These are phyloP conservation scores for Ascocoryne sarcoides DNA, from an alignment of 2,329 filamentous ascomycete species.

Conservation along the genomic window DNA sequence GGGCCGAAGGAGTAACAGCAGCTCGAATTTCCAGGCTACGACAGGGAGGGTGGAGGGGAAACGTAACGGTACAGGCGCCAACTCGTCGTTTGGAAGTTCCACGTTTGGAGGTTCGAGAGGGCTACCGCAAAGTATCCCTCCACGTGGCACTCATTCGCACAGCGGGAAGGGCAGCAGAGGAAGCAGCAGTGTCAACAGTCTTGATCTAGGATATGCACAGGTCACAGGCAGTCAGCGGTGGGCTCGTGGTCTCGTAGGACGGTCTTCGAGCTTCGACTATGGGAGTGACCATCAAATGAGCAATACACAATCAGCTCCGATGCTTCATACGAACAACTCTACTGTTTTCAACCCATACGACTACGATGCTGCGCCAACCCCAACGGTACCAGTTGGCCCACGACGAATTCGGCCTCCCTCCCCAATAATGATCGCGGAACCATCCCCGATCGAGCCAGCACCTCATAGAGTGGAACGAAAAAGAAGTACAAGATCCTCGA, in stretches of 20 bases:
- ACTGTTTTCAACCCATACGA: constrained; percentile 33
- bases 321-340: constrained; percentile 23
- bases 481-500: constrained; percentile 50
- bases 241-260: constrained; percentile 31
- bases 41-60: constrained; percentile 56
- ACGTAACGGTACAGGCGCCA: constrained; percentile 32
- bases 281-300: constrained; percentile 35
- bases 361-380: constrained; percentile 77
- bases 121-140: constrained; percentile 29
- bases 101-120: constrained; percentile 28
- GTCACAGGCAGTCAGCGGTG: constrained; percentile 50
- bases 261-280: constrained; percentile 46
- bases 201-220: constrained; percentile 54
- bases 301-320: constrained; percentile 22
- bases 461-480: constrained; percentile 41
- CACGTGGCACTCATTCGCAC: constrained; percentile 42
- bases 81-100: constrained; percentile 26
- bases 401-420: constrained; percentile 41
- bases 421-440: constrained; percentile 26
- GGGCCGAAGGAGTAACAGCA: constrained; percentile 70
- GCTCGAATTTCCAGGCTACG: constrained; percentile 57
- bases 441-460: constrained; percentile 15
- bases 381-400: constrained; percentile 73
- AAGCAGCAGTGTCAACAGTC: constrained; percentile 58
- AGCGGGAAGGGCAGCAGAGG: constrained; percentile 62